Evolutionary conservation across 345 rosid genomes (phyloP).

Genomic region (Mallotus nudiflorus): DNA sequence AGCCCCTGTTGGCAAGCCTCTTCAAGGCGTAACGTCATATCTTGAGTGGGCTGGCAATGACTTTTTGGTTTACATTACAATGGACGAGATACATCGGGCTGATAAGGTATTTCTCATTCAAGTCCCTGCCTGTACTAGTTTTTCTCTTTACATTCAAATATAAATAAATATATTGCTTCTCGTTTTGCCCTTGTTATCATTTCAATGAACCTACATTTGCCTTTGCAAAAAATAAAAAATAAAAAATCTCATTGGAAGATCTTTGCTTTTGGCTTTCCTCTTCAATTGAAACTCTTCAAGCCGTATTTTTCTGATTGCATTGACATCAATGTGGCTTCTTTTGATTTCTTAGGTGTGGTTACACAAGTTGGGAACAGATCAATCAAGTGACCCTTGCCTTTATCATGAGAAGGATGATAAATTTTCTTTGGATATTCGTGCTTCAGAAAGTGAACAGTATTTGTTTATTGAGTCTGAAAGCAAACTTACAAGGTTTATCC

Average conservation of each 20-base stretch:
- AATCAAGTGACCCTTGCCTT: slow-evolving; percentile 66
- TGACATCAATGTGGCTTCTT: slow-evolving; percentile 1
- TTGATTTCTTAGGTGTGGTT: slow-evolving; percentile 68
- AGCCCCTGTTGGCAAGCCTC: slow-evolving; percentile 49
- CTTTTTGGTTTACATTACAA: slow-evolving; percentile 69
- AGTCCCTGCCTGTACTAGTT: not conserved
- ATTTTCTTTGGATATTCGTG: slow-evolving; percentile 62
- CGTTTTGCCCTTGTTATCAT: not conserved
- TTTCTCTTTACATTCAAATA: not conserved
- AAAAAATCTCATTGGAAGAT: not conserved
- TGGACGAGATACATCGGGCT: slow-evolving; percentile 84
- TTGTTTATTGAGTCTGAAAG: slow-evolving; percentile 73
- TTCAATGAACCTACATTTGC: no score
- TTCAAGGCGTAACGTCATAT: slow-evolving; percentile 50
- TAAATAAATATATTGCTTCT: not conserved
- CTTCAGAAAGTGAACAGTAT: slow-evolving; percentile 75
- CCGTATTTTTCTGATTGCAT: not conserved
- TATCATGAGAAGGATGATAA: slow-evolving; percentile 90
- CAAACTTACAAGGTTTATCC: slow-evolving; percentile 65
- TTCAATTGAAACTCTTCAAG: not conserved
- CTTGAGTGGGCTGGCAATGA: slow-evolving; percentile 86
- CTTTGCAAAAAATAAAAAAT: no score
- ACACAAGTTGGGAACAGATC: slow-evolving; percentile 81
- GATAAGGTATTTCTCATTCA: slow-evolving; percentile 57
- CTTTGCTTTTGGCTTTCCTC: no score